Evolutionary conservation across 768 basidiomycete species (phyloP).

Genomic region (Hygrocybe punicea): DNA sequence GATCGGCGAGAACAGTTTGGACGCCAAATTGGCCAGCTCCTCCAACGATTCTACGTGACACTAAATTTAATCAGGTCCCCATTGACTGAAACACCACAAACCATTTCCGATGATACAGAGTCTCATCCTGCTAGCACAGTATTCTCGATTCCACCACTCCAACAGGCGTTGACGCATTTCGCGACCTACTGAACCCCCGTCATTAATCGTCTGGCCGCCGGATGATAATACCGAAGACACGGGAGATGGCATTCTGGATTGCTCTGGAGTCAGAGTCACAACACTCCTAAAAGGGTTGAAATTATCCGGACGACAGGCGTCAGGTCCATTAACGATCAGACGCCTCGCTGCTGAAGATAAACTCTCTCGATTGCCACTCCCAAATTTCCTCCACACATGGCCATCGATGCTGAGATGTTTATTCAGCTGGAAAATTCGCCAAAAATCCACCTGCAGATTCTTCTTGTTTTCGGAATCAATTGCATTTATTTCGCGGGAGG

Average conservation of each 20-base stretch:
- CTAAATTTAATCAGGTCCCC: not conserved
- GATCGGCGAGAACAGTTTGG: constrained; percentile 68
- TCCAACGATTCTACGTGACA: constrained; percentile 63
- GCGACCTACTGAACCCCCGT: constrained; percentile 75
- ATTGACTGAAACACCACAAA: constrained; percentile 24
- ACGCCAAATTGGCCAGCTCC: constrained; percentile 59
- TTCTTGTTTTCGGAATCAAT: constrained; percentile 98
- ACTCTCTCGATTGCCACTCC: constrained; percentile 78
- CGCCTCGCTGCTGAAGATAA: constrained; percentile 60
- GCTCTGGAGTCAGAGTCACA: constrained; percentile 38
- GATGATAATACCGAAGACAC: constrained; percentile 53
- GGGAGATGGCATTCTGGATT: constrained; percentile 58
- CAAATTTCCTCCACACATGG: constrained; percentile 90
- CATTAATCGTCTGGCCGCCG: constrained; percentile 60
- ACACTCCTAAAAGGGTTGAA: not conserved
- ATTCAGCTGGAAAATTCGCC: constrained; percentile 91
- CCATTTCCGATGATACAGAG: constrained; percentile 79
- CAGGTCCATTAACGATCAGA: constrained; percentile 48
- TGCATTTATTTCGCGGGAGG: constrained; percentile 86
- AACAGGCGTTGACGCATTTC: constrained; percentile 75
- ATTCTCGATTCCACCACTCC: constrained; percentile 84
- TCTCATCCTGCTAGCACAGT: constrained; percentile 79
- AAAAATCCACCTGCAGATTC: constrained; percentile 85
- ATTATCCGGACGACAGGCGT: constrained; percentile 20
- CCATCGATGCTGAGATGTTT: constrained; percentile 78